Conservation (phyloP, 257 asterid species). For the Ilex asprella region DNA sequence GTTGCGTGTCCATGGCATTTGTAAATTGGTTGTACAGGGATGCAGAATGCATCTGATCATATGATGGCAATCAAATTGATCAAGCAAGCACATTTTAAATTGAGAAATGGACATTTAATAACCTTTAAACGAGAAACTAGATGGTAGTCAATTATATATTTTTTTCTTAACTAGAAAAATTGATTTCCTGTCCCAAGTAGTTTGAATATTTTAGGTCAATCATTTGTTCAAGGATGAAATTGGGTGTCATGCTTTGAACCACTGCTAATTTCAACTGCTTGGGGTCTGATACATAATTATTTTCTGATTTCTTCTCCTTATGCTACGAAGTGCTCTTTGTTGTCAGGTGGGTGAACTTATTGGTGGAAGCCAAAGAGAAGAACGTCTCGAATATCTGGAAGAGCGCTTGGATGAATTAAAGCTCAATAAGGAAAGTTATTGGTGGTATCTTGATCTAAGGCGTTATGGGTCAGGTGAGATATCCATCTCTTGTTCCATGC, state of each 20-base stretch:
- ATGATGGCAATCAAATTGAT: too few species aligned
- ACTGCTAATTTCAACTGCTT: not conserved
- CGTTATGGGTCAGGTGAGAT: slow-evolving; percentile 90
- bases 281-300: not conserved
- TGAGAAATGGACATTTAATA: too few species aligned
- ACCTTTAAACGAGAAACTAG: too few species aligned
- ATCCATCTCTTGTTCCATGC: not conserved
- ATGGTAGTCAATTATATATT: too few species aligned
- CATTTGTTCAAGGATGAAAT: too few species aligned
- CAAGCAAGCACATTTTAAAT: too few species aligned
- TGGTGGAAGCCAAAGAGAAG: slow-evolving; percentile 99
- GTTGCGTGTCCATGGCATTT: too few species aligned
- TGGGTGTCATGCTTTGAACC: not conserved
- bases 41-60: too few species aligned
- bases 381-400: slow-evolving; percentile 79
- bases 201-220: too few species aligned
- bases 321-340: slow-evolving; percentile 13
- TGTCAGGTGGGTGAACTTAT: slow-evolving; percentile 88
- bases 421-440: slow-evolving; percentile 87
- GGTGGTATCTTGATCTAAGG: slow-evolving; percentile 99
- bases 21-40: too few species aligned
- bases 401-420: slow-evolving; percentile 73
- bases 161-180: too few species aligned
- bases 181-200: too few species aligned
- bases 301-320: not conserved